phyloP scores from a whole-genome alignment of 2,329 filamentous ascomycete species.

The Exophiala dermatitidis region DNA sequence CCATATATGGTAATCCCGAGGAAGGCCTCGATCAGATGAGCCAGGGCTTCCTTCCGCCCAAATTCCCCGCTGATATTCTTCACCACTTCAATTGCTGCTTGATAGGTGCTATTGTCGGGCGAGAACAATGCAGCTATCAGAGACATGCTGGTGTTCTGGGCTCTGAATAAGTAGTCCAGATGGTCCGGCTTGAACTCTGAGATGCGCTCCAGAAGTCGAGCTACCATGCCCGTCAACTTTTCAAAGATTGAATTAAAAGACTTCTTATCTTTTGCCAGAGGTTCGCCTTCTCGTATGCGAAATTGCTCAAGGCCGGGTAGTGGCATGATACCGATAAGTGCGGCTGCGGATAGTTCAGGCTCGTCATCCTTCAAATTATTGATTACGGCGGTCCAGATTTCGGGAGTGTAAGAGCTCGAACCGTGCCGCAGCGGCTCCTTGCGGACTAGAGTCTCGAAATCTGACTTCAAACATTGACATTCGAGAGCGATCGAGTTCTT shows the following conservation, averaged over 20 bases:
- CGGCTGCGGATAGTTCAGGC: conserved; percentile 64
- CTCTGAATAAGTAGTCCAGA: conserved; percentile 61
- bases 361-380: conserved; percentile 60
- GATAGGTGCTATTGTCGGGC: conserved; percentile 68
- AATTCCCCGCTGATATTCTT: conserved; percentile 71
- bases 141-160: conserved; percentile 61
- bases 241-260: conserved; percentile 70
- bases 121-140: conserved; percentile 75
- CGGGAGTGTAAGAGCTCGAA: conserved; percentile 61
- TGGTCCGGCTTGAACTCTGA: conserved; percentile 66
- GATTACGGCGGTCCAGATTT: conserved; percentile 71
- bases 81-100: conserved; percentile 72
- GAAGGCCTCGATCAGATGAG: conserved; percentile 51
- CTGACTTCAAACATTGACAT: conserved; percentile 60
- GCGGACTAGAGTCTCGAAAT: conserved; percentile 59
- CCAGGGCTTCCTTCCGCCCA: conserved; percentile 53
- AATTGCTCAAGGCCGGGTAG: conserved; percentile 72
- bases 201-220: conserved; percentile 68
- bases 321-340: conserved; percentile 62
- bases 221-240: conserved; percentile 56
- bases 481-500: conserved; percentile 62
- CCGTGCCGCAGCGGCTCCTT: conserved; percentile 58
- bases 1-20: conserved; percentile 52
- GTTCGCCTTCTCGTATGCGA: conserved; percentile 39
- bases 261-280: conserved; percentile 47